Evolutionary conservation across 805 yeast genomes (phyloP).

Genomic region (Candida montana): DNA sequence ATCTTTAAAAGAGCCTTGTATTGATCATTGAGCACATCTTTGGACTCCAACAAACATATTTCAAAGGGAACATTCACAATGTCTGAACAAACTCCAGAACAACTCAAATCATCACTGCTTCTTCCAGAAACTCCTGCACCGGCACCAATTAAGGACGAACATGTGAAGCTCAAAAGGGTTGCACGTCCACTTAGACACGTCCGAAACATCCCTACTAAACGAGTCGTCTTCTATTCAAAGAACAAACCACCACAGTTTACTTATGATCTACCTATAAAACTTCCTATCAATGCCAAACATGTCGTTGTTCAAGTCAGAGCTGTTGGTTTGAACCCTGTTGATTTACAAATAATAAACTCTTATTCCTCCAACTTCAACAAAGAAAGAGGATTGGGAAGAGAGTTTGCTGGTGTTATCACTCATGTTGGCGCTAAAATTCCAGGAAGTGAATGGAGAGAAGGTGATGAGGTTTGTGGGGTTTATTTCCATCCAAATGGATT

Average conservation of each 20-base stretch:
- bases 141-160: constrained; percentile 7
- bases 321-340: constrained; percentile 62
- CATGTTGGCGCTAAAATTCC: constrained; percentile 45
- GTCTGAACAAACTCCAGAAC: constrained; percentile 6
- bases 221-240: constrained; percentile 36
- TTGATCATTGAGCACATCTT: no score
- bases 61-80: no score
- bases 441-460: constrained; percentile 38
- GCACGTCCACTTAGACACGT: constrained; percentile 48
- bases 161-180: constrained; percentile 29
- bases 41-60: no score
- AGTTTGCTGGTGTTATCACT: constrained; percentile 55
- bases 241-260: constrained; percentile 37
- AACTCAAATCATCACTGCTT: constrained; percentile 2
- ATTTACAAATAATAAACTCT: constrained; percentile 53
- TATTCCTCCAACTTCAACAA: constrained; percentile 47
- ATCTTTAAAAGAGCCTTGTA: no score
- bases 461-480: constrained; percentile 63
- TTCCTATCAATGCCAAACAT: constrained; percentile 44
- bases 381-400: constrained; percentile 65
- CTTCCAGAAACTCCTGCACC: constrained; percentile 14
- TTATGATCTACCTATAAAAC: constrained; percentile 42
- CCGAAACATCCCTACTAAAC: constrained; percentile 44
- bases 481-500: constrained; percentile 45
- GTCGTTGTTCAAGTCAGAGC: constrained; percentile 54